These are phyloP conservation scores for Fusarium pseudograminearum DNA, from an alignment of 2,329 filamentous ascomycete genomes.

Conservation along the genomic window DNA sequence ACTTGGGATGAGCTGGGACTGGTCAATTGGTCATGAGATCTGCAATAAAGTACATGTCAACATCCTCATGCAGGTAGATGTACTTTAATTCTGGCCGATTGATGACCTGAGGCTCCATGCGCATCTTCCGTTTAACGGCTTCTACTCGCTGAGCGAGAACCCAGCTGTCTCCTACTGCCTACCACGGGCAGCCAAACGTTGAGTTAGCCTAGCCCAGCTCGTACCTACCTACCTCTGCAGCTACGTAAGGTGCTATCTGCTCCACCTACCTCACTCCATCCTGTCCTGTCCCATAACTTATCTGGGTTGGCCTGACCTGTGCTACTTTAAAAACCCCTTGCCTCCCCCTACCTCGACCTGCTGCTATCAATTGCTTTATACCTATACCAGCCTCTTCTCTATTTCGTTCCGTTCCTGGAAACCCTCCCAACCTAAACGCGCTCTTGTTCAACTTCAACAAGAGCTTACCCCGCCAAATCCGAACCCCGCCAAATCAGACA, in stretches of 20 bases:
- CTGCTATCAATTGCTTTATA: constrained; percentile 17
- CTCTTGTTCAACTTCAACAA: constrained; percentile 31
- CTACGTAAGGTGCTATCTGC: constrained; percentile 34
- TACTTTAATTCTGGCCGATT: constrained; percentile 34
- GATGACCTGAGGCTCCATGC: constrained; percentile 24
- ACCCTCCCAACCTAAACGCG: background rate
- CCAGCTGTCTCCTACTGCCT: background rate
- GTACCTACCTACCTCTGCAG: constrained; percentile 21
- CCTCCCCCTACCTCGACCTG: constrained; percentile 27
- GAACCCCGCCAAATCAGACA: constrained; percentile 52
- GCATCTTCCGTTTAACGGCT: constrained; percentile 39
- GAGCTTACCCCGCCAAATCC: constrained; percentile 54
- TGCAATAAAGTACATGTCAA: constrained; percentile 25
- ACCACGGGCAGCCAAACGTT: constrained; percentile 13
- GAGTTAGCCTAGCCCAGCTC: constrained; percentile 9
- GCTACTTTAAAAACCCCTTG: constrained; percentile 44
- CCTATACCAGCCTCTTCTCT: constrained; percentile 7
- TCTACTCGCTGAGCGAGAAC: constrained; percentile 23
- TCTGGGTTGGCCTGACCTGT: constrained; percentile 11
- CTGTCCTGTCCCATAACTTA: constrained; percentile 35
- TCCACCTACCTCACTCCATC: constrained; percentile 43
- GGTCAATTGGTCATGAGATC: constrained; percentile 39
- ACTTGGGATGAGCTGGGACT: constrained; percentile 17
- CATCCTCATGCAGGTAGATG: constrained; percentile 25
- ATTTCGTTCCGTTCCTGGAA: constrained; percentile 4